These are phyloP conservation scores for Casuarina glauca DNA, from an alignment of 306 rosid genomes.

Conservation along the genomic window DNA sequence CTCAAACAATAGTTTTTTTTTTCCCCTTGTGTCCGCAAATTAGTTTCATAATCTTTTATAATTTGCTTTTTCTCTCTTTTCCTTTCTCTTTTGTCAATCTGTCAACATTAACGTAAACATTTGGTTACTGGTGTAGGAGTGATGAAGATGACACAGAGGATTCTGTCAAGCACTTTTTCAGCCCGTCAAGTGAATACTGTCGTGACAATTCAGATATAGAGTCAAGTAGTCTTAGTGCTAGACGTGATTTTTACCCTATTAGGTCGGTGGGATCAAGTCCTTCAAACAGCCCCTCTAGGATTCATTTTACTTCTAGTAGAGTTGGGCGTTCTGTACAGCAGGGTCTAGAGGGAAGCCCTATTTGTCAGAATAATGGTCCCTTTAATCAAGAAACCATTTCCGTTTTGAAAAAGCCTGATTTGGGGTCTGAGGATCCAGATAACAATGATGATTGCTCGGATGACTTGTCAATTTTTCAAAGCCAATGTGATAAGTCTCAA, in stretches of 20 bases:
- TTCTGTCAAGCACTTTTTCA: constrained; percentile 60
- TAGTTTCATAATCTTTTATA: not conserved
- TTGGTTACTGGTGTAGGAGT: constrained; percentile 56
- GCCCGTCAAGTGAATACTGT: constrained; percentile 73
- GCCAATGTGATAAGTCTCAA: constrained; percentile 47
- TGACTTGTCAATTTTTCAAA: constrained; percentile 54
- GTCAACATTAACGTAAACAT: constrained; percentile 14
- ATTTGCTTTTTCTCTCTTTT: not conserved
- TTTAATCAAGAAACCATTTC: constrained; percentile 55
- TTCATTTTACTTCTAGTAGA: constrained; percentile 52
- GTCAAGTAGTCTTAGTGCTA: constrained; percentile 77
- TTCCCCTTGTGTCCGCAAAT: not conserved
- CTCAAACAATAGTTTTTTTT: not conserved
- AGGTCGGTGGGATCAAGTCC: constrained; percentile 72
- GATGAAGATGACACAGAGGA: constrained; percentile 75
- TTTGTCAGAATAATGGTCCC: constrained; percentile 44
- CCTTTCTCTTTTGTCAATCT: not conserved
- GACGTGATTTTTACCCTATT: constrained; percentile 53
- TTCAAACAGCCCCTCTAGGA: constrained; percentile 75
- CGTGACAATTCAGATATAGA: constrained; percentile 67
- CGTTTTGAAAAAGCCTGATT: constrained; percentile 65
- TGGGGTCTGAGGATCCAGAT: constrained; percentile 55
- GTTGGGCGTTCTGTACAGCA: constrained; percentile 63
- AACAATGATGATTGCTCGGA: constrained; percentile 63
- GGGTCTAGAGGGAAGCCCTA: constrained; percentile 48